Evolutionary conservation across 306 rosid genomes (phyloP).

Genomic region (Senna siamea): DNA sequence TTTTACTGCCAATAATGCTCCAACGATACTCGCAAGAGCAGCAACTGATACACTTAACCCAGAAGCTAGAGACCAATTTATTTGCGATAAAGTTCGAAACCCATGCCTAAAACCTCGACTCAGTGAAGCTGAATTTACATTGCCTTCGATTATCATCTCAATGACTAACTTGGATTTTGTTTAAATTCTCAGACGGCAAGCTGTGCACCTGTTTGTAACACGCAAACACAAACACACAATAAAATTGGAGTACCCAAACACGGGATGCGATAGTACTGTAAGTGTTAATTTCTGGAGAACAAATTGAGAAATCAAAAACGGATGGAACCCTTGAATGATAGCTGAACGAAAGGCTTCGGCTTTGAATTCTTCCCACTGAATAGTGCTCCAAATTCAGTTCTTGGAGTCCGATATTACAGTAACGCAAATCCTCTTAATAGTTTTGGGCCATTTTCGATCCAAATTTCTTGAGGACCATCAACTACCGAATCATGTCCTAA

Average conservation of each 20-base stretch:
- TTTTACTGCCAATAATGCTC: slow-evolving; percentile 51
- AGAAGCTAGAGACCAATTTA: slow-evolving; percentile 41
- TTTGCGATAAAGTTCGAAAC: slow-evolving; percentile 29
- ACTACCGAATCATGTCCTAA: too few species aligned
- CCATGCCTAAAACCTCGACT: slow-evolving; percentile 42
- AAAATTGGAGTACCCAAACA: not conserved
- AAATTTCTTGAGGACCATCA: too few species aligned
- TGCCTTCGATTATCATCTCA: slow-evolving; percentile 41
- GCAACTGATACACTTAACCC: slow-evolving; percentile 47
- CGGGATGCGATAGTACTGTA: not conserved
- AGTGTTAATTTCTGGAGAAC: not conserved
- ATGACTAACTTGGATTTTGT: not conserved
- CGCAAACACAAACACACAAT: not conserved
- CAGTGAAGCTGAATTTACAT: slow-evolving; percentile 34
- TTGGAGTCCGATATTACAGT: too few species aligned
- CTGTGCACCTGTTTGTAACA: not conserved
- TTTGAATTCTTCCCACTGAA: too few species aligned
- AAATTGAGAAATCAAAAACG: not conserved
- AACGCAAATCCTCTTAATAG: too few species aligned
- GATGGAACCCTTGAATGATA: not conserved
- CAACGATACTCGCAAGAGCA: slow-evolving; percentile 55
- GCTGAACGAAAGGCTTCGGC: too few species aligned
- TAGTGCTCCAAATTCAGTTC: too few species aligned
- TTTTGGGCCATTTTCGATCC: too few species aligned
- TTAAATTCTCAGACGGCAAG: not conserved